These are phyloP conservation scores for Fusarium tricinctum DNA, from an alignment of 2,329 filamentous ascomycete genomes.

Conservation along the genomic window DNA sequence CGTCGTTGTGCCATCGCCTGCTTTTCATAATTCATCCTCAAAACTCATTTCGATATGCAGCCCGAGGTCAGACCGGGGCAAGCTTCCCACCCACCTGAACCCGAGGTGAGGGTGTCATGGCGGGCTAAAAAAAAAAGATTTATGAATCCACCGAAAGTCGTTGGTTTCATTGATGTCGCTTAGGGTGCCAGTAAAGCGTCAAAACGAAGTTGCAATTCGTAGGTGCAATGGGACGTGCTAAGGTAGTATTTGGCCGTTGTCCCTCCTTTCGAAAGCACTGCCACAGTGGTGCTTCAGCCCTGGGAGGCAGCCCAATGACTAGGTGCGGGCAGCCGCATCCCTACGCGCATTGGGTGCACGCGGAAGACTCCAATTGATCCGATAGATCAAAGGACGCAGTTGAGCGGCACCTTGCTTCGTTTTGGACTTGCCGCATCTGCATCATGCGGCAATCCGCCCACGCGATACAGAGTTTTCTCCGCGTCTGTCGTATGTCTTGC, in stretches of 20 bases:
- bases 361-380: constrained; percentile 45
- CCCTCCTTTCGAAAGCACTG: constrained; percentile 37
- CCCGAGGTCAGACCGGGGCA: constrained; percentile 24
- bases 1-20: constrained; percentile 30
- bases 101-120: constrained; percentile 7
- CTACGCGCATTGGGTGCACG: constrained; percentile 30
- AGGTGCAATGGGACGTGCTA: constrained; percentile 27
- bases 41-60: constrained; percentile 29
- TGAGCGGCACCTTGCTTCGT: constrained; percentile 42
- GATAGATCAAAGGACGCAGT: constrained; percentile 44
- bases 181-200: constrained; percentile 14
- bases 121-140: not conserved
- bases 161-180: constrained; percentile 14
- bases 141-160: constrained; percentile 7
- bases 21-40: constrained; percentile 34
- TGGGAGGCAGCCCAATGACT: constrained; percentile 32
- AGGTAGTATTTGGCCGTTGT: constrained; percentile 33
- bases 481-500: constrained; percentile 31
- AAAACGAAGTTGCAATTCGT: constrained; percentile 12
- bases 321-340: constrained; percentile 21
- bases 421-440: constrained; percentile 42
- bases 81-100: constrained; percentile 14
- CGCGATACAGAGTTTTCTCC: constrained; percentile 40
- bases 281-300: constrained; percentile 41
- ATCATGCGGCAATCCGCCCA: constrained; percentile 38